Base-by-base conservation (phyloP, 2,329 filamentous ascomycete species). In the Fusarium papillatum region DNA sequence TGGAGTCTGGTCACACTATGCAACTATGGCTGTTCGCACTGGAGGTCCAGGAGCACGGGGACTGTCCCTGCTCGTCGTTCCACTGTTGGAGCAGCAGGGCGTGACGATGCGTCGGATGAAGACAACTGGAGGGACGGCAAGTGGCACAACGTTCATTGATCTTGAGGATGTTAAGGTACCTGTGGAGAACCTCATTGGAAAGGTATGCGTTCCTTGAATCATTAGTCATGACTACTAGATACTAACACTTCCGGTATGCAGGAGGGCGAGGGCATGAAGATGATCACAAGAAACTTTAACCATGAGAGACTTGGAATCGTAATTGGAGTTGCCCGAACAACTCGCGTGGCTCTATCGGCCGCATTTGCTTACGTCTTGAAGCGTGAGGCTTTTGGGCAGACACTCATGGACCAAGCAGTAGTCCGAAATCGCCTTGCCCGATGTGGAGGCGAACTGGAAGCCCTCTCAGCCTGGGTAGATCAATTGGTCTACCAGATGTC, bases 1-100 rank as follows among this genome's bases (percentile, higher is more conserved):
- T 78, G 93, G 91, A 7, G 90, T 94, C 68, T 95, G 92, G 92
- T 87, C 90, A 7, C 90, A 95, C 71, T 92, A 91, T 77, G 87
- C 89, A 9, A 90, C 89, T 29, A 95, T 95, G 92, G 94, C 93
- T 0, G 93, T 95, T 2, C 89, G 94, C 48, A 95, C 93, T 0
- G 93, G 93, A 2, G 92, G 90, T 0, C 88, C 90, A 0, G 92
- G 92, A 0, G 85, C 91, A 0, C 78, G 82, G 0, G 94, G 94
- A 0, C 86, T 95, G 6, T 93, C 91, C 0, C 86, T 95, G 80
- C 80, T 95, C 2, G 86, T 50, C 14, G 46, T 50, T 26, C 46
- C 46, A 16, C 46, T 50, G 22, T n/a, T 50, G 13, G 46, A 17
- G 13, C 22, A 14, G 7, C n/a, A 19, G 4, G 46, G 46, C 11